Base-by-base conservation (phyloP, 768 basidiomycete genomes). In the Paxillus ammoniavirescens region DNA sequence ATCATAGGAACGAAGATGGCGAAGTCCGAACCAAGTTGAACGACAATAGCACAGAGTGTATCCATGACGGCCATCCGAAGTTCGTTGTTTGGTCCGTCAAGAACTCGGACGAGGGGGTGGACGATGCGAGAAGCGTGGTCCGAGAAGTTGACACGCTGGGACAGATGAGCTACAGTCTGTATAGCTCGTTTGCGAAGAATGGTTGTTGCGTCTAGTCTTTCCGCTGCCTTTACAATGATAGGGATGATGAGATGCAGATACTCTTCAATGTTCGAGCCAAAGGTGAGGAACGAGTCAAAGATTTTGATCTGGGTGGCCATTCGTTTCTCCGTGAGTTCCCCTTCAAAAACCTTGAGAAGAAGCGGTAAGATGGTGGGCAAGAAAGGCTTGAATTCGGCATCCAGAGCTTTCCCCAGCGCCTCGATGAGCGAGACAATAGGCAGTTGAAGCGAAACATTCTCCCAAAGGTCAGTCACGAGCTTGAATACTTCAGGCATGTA, bases 1-100 rank as follows among this genome's bases (percentile, higher is more conserved):
- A 99, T 91, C 60, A 95, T 95, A 0, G 97, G 94, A 35, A 98
- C 91, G 62, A 98, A 99, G 42, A 99, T 93, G 4, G 97, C 94
- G 61, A 95, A 99, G 67, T 98, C 96, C 0, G 95, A 87, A 1
- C 95, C 95, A 49, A 99, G 83, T 64, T 99, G 97, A 36, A 93
- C 79, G 37, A 98, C 86, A 38, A 98, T 77, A 1, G 94, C 90
- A 67, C 93, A 97, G 2, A 99, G 74, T 0, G 94, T 91, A 55
- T 98, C 94, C 85, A 98, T 88, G 8, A 95, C 91, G 1, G 89
- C 83, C 70, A 82, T 81, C 18, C 91, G 80, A 44, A 98, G 74
- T 53, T 98, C 95, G 54, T 88, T 88, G 59, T 79, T 86, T 2
- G 80, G 76, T 35, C 76, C 77, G 40, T 86, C 85, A 52, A 99